phyloP scores from a whole-genome alignment of 2,329 filamentous ascomycete species.

The Leptographium radiaticola region DNA sequence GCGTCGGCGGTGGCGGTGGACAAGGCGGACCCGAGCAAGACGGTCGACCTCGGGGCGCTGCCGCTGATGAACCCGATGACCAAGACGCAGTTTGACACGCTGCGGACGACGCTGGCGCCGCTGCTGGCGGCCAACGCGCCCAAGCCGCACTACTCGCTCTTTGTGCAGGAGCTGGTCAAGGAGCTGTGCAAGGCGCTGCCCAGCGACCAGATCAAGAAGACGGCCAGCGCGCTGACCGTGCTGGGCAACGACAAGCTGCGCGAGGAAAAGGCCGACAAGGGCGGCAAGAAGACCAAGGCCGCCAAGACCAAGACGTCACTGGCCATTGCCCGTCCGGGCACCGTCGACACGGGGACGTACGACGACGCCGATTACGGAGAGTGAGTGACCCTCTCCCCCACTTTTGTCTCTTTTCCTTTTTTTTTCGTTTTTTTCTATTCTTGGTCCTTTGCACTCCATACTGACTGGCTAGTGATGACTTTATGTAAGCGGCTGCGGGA shows the following conservation, averaged over 20 bases:
- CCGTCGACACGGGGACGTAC: slow-evolving; percentile 58
- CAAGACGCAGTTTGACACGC: slow-evolving; percentile 70
- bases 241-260: slow-evolving; percentile 96
- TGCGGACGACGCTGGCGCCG: slow-evolving; percentile 68
- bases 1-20: slow-evolving; percentile 57
- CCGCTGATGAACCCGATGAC: slow-evolving; percentile 81
- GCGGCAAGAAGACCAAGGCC: slow-evolving; percentile 92
- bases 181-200: slow-evolving; percentile 75
- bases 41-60: slow-evolving; percentile 68
- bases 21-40: slow-evolving; percentile 58
- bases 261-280: slow-evolving; percentile 94
- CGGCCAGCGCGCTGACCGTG: slow-evolving; percentile 75
- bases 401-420: background rate
- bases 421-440: background rate
- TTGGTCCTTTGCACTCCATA: background rate
- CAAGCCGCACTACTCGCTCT: slow-evolving; percentile 82
- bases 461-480: slow-evolving; percentile 43
- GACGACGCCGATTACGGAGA: slow-evolving; percentile 65
- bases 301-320: slow-evolving; percentile 88
- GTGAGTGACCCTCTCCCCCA: no score
- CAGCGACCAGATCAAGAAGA: slow-evolving; percentile 94
- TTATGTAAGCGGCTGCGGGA: slow-evolving; percentile 44
- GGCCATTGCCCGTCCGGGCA: slow-evolving; percentile 48
- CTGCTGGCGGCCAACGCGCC: slow-evolving; percentile 62
- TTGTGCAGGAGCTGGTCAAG: slow-evolving; percentile 84